phyloP scores from a whole-genome alignment of 306 rosid species.

The Betula pendula region DNA sequence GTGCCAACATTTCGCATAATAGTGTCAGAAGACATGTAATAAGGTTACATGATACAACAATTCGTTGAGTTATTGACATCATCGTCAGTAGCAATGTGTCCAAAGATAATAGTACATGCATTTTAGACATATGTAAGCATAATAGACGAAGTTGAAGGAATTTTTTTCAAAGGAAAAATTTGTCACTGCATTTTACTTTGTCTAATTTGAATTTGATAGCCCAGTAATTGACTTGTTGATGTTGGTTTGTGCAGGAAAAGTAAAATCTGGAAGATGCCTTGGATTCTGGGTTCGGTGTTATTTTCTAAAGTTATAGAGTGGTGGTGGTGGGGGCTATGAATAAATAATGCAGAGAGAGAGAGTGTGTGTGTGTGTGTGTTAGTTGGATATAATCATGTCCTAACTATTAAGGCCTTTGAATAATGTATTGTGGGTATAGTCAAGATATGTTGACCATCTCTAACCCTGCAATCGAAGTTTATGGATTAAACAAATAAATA shows the following conservation, averaged over 20 bases:
- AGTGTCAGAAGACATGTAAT: too few relatives aligned
- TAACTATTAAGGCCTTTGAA: constrained; percentile 21
- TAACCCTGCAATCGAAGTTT: constrained; percentile 29
- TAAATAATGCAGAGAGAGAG: constrained; percentile 16
- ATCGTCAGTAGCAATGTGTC: background rate
- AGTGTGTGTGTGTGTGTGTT: background rate
- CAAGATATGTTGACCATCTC: constrained; percentile 42
- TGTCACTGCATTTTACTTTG: background rate
- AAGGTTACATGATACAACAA: too few relatives aligned
- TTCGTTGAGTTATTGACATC: too few relatives aligned
- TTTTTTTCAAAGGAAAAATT: too few relatives aligned
- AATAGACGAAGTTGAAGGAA: too few relatives aligned
- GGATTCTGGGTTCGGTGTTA: constrained; percentile 30
- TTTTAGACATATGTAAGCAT: too few relatives aligned
- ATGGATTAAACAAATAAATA: constrained; percentile 41
- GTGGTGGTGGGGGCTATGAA: constrained; percentile 24
- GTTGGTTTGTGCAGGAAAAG: constrained; percentile 44
- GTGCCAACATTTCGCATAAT: too few relatives aligned
- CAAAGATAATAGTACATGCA: background rate
- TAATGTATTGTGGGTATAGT: constrained; percentile 37
- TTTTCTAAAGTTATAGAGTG: constrained; percentile 8
- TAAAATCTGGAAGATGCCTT: constrained; percentile 28
- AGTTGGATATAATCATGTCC: constrained; percentile 30
- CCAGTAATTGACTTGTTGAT: constrained; percentile 4
- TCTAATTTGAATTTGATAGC: background rate